Evolutionary conservation across 2,329 filamentous ascomycete genomes (phyloP), one percentile per base, ranked within the genome.

Genomic region (Gnomoniopsis smithogilvyi): DNA sequence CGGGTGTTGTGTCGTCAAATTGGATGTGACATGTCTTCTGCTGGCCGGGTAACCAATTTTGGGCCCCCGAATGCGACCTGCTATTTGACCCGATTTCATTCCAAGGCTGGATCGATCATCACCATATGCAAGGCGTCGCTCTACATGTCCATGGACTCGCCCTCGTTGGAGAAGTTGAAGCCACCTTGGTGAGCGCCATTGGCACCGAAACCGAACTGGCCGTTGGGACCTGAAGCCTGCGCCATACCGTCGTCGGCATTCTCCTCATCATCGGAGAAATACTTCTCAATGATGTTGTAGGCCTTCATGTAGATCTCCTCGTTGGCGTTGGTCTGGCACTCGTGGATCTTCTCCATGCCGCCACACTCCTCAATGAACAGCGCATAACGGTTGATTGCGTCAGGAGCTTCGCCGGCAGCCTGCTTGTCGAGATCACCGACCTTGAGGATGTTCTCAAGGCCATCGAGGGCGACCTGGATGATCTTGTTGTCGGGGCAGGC

Each of bases 291-390:
- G 77, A 99, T 99, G 84, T 96, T 98, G 84, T 98, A 99, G 0
- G 95, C 95, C 87, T 99, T 99, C 94, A 99, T 98, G 84, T 99
- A 99, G 68, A 99, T 99, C 79, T 99, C 95, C 79, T 99, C 95
- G 78, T 99, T 99, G 80, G 94, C 94, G 70, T 99, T 99, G 81
- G 96, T 97, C 82, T 99, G 95, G 85, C 95, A 98, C 69, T 98
- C 94, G 79, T 99, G 95, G 68, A 99, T 98, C 88, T 98, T 98
- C 82, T 98, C 95, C 95, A 99, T 99, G 66, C 95, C 95, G 70
- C 92, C 92, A 67, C 93, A 96, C 78, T 99, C 95, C 78, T 99
- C 95, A 67, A 99, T 99, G 78, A 96, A 98, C 64, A 99, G 85
- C 50, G 95, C 95, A 70, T 96, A 99, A 65, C 91, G 89, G 86